phyloP scores from a whole-genome alignment of 306 rosid species.

The Abrus precatorius region DNA sequence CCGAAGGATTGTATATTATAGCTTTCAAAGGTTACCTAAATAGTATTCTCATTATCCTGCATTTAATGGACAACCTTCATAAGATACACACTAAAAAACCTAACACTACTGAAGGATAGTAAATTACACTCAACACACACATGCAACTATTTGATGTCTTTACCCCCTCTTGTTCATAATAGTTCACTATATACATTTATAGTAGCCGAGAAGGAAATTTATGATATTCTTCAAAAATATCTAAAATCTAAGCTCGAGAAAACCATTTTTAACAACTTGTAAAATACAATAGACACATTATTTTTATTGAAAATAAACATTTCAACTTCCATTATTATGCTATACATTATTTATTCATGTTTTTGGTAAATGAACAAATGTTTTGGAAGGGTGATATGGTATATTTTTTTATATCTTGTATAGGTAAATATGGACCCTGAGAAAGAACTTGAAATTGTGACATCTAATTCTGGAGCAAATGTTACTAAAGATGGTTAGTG shows the following conservation, averaged over 20 bases:
- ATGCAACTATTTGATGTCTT: neutral
- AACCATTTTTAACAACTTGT: constrained; percentile 37
- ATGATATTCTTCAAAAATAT: neutral
- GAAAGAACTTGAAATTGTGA: too few relatives aligned
- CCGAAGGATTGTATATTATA: constrained; percentile 49
- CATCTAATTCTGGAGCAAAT: too few relatives aligned
- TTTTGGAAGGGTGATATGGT: too few relatives aligned
- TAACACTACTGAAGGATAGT: constrained; percentile 17
- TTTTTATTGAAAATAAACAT: too few relatives aligned
- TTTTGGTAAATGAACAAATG: too few relatives aligned
- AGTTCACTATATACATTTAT: neutral
- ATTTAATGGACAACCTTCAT: constrained; percentile 23
- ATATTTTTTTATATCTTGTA: too few relatives aligned
- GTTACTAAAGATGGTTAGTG: neutral
- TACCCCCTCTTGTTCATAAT: neutral
- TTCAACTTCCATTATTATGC: too few relatives aligned
- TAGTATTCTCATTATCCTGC: constrained; percentile 35
- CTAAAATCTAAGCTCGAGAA: neutral
- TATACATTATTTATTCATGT: too few relatives aligned
- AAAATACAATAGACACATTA: too few relatives aligned
- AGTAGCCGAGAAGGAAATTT: neutral
- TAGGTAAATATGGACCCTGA: too few relatives aligned
- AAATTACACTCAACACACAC: neutral
- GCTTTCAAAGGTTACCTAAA: constrained; percentile 44
- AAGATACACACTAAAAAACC: constrained; percentile 9